These are phyloP conservation scores for Sporothrix humicola DNA, from an alignment of 2,329 filamentous ascomycete genomes.

Conservation along the genomic window DNA sequence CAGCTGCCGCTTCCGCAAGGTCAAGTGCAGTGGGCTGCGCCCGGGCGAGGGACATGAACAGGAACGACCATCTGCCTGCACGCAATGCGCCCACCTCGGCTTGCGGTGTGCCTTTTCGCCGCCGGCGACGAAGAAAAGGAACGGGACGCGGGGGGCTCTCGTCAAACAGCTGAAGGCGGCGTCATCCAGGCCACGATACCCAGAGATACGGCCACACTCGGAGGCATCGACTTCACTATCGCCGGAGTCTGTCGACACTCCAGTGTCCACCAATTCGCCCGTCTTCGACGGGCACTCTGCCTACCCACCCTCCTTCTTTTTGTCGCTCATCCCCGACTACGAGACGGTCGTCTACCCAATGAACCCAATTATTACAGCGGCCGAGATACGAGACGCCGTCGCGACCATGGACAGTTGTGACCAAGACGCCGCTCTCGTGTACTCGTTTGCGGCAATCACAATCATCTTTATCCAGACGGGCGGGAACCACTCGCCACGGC, in stretches of 20 bases:
- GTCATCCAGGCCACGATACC: background rate
- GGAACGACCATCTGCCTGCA: constrained; percentile 37
- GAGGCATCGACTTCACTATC: background rate
- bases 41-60: constrained; percentile 33
- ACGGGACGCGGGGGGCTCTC: background rate
- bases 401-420: constrained; percentile 47
- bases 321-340: constrained; percentile 53
- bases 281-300: background rate
- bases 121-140: background rate
- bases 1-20: constrained; percentile 38
- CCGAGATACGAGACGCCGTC: constrained; percentile 47
- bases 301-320: constrained; percentile 45
- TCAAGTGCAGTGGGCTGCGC: constrained; percentile 46
- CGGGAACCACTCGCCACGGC: background rate
- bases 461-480: constrained; percentile 17
- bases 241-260: background rate
- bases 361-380: constrained; percentile 37
- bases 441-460: constrained; percentile 3
- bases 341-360: constrained; percentile 51
- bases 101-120: constrained; percentile 53
- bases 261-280: too few relatives aligned
- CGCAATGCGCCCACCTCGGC: constrained; percentile 51
- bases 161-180: constrained; percentile 10
- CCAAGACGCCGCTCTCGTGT: constrained; percentile 40
- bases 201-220: background rate